A percentile compares a stretch with the other conserved stretches of the same genome.
These are phyloP conservation scores for Cladosporium sp. DNA, from an alignment of 2,329 filamentous ascomycete genomes.

Conservation along the genomic window DNA sequence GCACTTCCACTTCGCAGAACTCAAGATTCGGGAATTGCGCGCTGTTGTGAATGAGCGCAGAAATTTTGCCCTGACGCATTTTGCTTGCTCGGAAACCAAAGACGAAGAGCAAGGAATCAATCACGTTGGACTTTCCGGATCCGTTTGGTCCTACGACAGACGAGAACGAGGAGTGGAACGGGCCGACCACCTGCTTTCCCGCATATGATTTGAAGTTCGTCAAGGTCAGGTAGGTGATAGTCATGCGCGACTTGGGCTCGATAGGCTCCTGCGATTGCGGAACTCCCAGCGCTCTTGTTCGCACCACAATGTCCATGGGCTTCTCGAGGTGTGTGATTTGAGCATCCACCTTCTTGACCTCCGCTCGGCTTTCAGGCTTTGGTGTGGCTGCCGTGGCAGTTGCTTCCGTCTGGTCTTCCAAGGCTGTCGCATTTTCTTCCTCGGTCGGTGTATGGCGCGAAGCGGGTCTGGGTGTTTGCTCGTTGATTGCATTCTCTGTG, in stretches of 20 bases:
- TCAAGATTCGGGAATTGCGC: conserved; percentile 78
- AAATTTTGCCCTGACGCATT: conserved; percentile 98
- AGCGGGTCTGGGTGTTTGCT: conserved; percentile 40
- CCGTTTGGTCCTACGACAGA: conserved; percentile 97
- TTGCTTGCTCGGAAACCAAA: conserved; percentile 98
- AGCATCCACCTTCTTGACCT: conserved; percentile 64
- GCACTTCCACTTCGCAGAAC: conserved; percentile 90
- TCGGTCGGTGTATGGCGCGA: conserved; percentile 15
- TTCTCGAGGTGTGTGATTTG: conserved; percentile 74
- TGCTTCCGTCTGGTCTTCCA: conserved; percentile 14
- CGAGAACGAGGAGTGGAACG: conserved; percentile 94
- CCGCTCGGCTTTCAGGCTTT: conserved; percentile 31
- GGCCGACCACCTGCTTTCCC: conserved; percentile 87
- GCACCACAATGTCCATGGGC: conserved; percentile 89
- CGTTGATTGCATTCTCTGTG: conserved; percentile 61
- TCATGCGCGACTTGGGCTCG: conserved; percentile 75
- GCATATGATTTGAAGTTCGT: conserved; percentile 99
- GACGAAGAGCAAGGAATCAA: conserved; percentile 96
- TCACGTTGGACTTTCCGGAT: conserved; percentile 97
- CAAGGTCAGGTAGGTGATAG: conserved; percentile 85
- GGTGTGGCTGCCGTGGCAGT: conserved; percentile 19
- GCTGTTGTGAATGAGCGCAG: conserved; percentile 94
- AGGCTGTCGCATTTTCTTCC: conserved; percentile 13
- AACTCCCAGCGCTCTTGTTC: conserved; percentile 65
- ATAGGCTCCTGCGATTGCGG: conserved; percentile 65